These are phyloP conservation scores for Isoetes engelmannii DNA, from an alignment of 83 land plant genomes.

Conservation along the genomic window DNA sequence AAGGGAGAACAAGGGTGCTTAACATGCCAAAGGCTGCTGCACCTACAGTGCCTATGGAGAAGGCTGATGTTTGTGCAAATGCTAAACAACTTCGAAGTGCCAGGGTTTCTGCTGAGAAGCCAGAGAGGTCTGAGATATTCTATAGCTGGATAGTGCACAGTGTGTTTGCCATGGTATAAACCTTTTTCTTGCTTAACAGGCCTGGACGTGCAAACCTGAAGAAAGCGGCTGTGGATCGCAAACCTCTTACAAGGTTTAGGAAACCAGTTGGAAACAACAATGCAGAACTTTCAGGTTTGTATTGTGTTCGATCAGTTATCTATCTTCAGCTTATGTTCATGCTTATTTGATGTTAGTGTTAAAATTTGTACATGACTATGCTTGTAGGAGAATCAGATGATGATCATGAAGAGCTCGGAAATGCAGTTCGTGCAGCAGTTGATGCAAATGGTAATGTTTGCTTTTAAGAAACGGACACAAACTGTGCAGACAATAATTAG, in stretches of 20 bases:
- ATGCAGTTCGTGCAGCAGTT: conserved; percentile 52
- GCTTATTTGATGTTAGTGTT: not conserved
- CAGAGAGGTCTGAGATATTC: conserved; percentile 43
- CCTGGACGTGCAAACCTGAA: conserved; percentile 85
- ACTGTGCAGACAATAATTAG: not conserved
- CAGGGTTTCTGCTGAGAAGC: conserved; percentile 55
- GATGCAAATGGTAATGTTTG: conserved; percentile 51
- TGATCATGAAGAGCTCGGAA: conserved; percentile 75
- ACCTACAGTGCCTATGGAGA: conserved; percentile 40
- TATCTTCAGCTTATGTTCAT: not conserved
- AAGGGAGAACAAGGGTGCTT: conserved; percentile 72
- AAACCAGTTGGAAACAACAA: conserved; percentile 33
- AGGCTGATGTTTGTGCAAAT: conserved; percentile 42
- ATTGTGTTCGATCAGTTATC: not conserved
- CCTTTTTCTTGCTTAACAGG: conserved; percentile 35
- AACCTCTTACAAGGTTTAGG: conserved; percentile 51
- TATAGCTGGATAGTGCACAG: not conserved
- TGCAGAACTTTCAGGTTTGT: conserved; percentile 50
- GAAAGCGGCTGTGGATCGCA: conserved; percentile 57
- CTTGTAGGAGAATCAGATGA: conserved; percentile 81
- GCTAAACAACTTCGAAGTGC: conserved; percentile 56
- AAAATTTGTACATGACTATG: not conserved
- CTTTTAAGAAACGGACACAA: not conserved
- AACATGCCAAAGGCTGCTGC: conserved; percentile 31
- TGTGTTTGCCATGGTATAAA: conserved; percentile 8